Conservation (phyloP, 2,329 filamentous ascomycete genomes). For the Colletotrichum spaethianum region DNA sequence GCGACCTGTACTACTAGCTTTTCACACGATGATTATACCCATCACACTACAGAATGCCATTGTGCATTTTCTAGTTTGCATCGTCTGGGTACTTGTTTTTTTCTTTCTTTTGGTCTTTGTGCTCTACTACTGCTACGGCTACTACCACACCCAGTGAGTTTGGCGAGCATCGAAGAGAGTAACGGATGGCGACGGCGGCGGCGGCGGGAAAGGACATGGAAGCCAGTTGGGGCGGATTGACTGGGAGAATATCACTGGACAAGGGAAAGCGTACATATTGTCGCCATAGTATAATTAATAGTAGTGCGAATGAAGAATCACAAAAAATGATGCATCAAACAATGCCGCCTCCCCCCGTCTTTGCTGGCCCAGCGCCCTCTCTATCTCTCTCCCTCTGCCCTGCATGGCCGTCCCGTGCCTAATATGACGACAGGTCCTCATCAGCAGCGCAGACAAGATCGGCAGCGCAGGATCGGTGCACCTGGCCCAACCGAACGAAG, state of each 20-base stretch:
- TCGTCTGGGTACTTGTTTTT: conserved; percentile 8
- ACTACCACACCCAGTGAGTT: not conserved
- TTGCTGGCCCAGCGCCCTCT: no score
- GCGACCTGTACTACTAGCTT: conserved; percentile 38
- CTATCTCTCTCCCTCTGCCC: no score
- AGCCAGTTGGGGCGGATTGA: not conserved
- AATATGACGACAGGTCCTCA: not conserved
- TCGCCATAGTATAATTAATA: conserved; percentile 35
- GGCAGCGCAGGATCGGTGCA: not conserved
- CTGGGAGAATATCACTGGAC: not conserved
- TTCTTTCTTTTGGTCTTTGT: not conserved
- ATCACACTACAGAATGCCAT: conserved; percentile 25
- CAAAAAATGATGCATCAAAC: no score
- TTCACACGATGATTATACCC: conserved; percentile 40
- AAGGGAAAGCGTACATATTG: conserved; percentile 24
- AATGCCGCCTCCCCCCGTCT: no score
- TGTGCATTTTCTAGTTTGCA: conserved; percentile 29
- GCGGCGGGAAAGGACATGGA: not conserved
- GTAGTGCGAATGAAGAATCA: conserved; percentile 15
- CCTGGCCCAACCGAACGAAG: not conserved
- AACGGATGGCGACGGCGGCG: not conserved
- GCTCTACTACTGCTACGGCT: not conserved
- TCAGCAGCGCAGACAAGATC: not conserved
- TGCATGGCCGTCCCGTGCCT: not conserved
- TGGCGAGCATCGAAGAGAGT: not conserved